Conservation (phyloP, 2,329 filamentous ascomycete species). For the Aspergillus thermomutatus region DNA sequence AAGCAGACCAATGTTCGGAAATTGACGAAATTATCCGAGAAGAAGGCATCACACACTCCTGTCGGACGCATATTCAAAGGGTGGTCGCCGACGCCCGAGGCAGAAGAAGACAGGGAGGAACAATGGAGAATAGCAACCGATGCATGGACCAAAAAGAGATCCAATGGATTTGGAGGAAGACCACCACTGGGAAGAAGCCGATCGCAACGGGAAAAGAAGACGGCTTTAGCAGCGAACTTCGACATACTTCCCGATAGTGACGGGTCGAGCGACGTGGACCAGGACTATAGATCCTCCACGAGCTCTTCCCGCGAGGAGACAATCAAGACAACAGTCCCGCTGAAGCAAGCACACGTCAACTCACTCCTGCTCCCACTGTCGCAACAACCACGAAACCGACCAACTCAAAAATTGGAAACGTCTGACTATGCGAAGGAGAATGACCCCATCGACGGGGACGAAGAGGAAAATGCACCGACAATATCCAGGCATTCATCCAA, state of each 20-base stretch:
- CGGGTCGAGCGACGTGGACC: slow-evolving; percentile 15
- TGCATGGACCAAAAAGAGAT: slow-evolving; percentile 4
- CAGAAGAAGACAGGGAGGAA: slow-evolving; percentile 5
- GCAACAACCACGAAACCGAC: slow-evolving; percentile 20
- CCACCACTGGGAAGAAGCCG: slow-evolving; percentile 9
- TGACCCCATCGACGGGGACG: slow-evolving; percentile 26
- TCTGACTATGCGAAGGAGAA: slow-evolving; percentile 36
- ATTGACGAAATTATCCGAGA: background rate
- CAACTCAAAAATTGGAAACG: slow-evolving; percentile 24
- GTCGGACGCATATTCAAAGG: background rate
- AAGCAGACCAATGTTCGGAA: background rate
- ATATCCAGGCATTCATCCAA: slow-evolving; percentile 20
- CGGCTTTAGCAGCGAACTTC: slow-evolving; percentile 18
- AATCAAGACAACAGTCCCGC: slow-evolving; percentile 18
- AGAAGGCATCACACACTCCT: background rate
- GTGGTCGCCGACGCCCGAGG: background rate
- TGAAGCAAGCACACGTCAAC: slow-evolving; percentile 32
- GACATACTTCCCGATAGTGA: slow-evolving; percentile 31
- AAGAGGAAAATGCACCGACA: slow-evolving; percentile 10
- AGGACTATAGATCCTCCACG: slow-evolving; percentile 7
- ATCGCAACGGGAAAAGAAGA: slow-evolving; percentile 16
- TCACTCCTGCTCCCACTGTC: slow-evolving; percentile 30
- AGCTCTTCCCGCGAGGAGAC: slow-evolving; percentile 13
- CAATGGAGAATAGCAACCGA: slow-evolving; percentile 9
- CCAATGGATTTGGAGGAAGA: slow-evolving; percentile 7